phyloP scores from a whole-genome alignment of 2,329 filamentous ascomycete genomes.

The Colletotrichum viniferum region DNA sequence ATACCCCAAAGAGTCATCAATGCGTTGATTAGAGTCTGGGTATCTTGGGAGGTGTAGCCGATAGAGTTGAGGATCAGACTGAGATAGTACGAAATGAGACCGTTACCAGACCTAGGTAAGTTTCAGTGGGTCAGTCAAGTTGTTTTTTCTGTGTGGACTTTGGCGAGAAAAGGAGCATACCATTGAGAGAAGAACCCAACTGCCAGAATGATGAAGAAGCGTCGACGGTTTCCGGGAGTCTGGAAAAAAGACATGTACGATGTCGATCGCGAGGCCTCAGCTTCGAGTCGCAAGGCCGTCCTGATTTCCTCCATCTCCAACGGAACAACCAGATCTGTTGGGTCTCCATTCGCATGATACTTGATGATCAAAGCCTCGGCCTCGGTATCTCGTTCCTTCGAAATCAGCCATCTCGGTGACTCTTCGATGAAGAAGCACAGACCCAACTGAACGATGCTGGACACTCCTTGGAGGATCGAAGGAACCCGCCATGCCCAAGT shows the following conservation, averaged over 20 bases:
- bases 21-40: conserved; percentile 36
- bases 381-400: conserved; percentile 34
- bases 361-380: conserved; percentile 34
- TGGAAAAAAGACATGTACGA: conserved; percentile 25
- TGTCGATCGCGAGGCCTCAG: conserved; percentile 12
- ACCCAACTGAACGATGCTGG: conserved; percentile 9
- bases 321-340: conserved; percentile 53
- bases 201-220: conserved; percentile 48
- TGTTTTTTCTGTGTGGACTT: background rate
- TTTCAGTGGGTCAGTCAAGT: conserved; percentile 24
- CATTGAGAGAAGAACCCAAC: conserved; percentile 52
- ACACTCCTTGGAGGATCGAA: conserved; percentile 3
- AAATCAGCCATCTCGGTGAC: conserved; percentile 36
- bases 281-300: conserved; percentile 15
- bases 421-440: conserved; percentile 29
- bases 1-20: conserved; percentile 23
- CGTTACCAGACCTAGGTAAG: conserved; percentile 34
- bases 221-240: conserved; percentile 32
- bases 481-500: conserved; percentile 19
- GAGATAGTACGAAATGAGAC: conserved; percentile 42
- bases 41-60: conserved; percentile 26
- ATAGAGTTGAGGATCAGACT: conserved; percentile 37
- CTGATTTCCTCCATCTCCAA: conserved; percentile 21
- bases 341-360: conserved; percentile 57
- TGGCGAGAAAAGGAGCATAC: background rate